Base-by-base conservation (phyloP, 208 protist species). In the Phytomonas sp. region DNA sequence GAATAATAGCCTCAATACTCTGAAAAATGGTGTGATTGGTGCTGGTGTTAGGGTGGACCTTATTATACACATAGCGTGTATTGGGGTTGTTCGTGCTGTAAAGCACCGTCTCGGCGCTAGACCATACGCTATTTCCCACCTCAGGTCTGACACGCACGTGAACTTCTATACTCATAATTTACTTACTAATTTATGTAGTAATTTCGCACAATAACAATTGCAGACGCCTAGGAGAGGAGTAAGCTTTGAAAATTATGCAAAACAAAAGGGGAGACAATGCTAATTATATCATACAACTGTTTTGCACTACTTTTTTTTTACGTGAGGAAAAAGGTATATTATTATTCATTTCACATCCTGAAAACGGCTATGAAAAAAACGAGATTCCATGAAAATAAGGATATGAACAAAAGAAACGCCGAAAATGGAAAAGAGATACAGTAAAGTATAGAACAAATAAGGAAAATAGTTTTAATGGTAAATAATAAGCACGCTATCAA, bases 131-230 rank as follows among this genome's bases (percentile, higher is more conserved):
- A 63, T 84, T 79, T 40, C 67, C 69, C 12, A 85, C 86, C 23
- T 78, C 69, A 0, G 91, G 91, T 30, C 86, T 83, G 31, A 95
- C 75, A 61, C 91, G 91, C 29, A 95, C 88, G 60, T 95, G 91
- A 33, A 94, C 91, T 34, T 95, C 91, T 66, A 95, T 94, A 69
- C 85, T 94, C 89, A 93, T 94, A 60, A n/a, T 60, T 60, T n/a
- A n/a, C n/a, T 60, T n/a, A 23, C 23, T 60, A n/a, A n/a, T 60
- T 60, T n/a, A 60, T 60, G 49, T 23, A n/a, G 49, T n/a, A 60
- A 60, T n/a, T 60, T n/a, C 23, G n/a, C 49, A n/a, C n/a, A 60
- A 60, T 23, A 60, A 60, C 49, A 60, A 60, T n/a, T n/a, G 23
- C 23, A 60, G n/a, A n/a, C n/a, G n/a, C n/a, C n/a, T n/a, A n/a